Conservation (phyloP, 257 asterid genomes). For the Capsicum pubescens region DNA sequence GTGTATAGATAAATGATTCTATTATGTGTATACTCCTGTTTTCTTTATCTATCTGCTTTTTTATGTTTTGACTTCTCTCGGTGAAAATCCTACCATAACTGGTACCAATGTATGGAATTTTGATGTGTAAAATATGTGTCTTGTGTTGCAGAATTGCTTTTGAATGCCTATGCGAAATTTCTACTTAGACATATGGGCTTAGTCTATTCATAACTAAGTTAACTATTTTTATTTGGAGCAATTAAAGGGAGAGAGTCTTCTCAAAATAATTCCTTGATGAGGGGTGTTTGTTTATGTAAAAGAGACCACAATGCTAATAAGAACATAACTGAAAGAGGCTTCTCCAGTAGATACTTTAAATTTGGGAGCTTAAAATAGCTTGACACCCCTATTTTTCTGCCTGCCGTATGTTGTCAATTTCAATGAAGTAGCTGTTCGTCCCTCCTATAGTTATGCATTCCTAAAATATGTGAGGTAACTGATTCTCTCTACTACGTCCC, state of each 20-base stretch:
- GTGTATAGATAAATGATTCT: not conserved
- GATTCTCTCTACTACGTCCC: no score
- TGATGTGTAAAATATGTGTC: not conserved
- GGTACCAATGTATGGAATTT: not conserved
- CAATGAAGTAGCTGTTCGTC: no score
- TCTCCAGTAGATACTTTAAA: slow-evolving; percentile 73
- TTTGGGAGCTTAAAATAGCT: slow-evolving; percentile 97
- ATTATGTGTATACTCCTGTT: not conserved
- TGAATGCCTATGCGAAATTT: slow-evolving; percentile 15
- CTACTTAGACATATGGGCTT: not conserved
- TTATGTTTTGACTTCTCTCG: not conserved
- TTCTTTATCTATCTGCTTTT: not conserved
- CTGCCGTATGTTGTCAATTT: no score
- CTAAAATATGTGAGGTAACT: no score
- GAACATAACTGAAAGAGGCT: slow-evolving; percentile 52
- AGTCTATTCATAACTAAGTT: not conserved
- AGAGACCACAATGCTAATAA: slow-evolving; percentile 76
- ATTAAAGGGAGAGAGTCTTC: not conserved
- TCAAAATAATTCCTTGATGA: slow-evolving; percentile 52
- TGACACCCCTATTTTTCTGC: slow-evolving; percentile 56
- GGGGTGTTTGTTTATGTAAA: slow-evolving; percentile 95
- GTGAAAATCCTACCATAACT: not conserved
- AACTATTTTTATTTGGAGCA: not conserved
- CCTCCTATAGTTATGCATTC: no score
- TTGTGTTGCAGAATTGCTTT: not conserved